Evolutionary conservation across 2,329 filamentous ascomycete species (phyloP), one percentile per base, ranked within the genome.

Genomic region (Spiromastix sp.): DNA sequence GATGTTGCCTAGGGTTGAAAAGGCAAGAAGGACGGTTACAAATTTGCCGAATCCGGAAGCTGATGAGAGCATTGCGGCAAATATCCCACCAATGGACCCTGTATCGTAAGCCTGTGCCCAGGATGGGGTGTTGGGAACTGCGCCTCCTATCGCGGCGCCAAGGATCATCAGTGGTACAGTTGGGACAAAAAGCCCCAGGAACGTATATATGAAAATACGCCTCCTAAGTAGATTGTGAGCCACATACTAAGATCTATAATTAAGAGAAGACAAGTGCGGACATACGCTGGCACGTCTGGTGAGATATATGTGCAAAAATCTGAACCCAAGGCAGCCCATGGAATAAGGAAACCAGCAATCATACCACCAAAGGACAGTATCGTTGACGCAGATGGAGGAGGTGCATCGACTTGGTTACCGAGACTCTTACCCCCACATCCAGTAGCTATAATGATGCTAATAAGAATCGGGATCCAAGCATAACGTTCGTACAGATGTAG

Each of bases 401-500:
- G 25, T 45, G 40, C 18, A 7, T 13, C 11, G 9, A 32, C 30
- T 20, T 32, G 30, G 9, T 22, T 12, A 17, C 21, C 30, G 11
- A 32, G 19, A 20, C 24, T 22, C 24, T 42, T 43, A 6, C 42
- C 46, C 16, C 44, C 44, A 28, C 39, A 46, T 4, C 46, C 46
- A 5, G 44, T 42, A 12, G 43, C 39, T 29, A 46, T 40, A 22
- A 47, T 34, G 31, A 48, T 45, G 34, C 37, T 36, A 12, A 47
- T 36, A 10, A 48, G 15, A n/a, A 41, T 41, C 8, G 40, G 42
- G 19, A 48, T 47, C 46, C 44, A 47, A 10, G 45, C 52, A 42
- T 54, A 73, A 51, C 77, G 68, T 57, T 82, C 77, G 51, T 81
- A 84, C 36, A 70, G 65, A 48, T 83, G 78, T 52, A 84, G 81